Evolutionary conservation across 1,139 yeast genomes (phyloP).

Genomic region (Blastobotrys serpentis): DNA sequence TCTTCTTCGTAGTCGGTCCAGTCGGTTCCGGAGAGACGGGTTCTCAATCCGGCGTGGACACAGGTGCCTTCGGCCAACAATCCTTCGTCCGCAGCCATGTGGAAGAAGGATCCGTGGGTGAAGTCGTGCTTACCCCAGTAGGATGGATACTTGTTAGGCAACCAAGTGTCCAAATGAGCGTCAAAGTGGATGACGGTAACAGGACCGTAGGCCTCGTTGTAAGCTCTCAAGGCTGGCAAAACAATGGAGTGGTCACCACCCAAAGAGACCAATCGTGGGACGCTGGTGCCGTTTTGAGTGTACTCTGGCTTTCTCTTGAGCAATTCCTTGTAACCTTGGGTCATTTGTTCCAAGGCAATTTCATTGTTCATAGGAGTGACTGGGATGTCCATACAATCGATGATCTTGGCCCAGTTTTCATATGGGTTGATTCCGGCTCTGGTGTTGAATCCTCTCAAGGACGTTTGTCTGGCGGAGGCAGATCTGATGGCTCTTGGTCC

Average conservation of each 20-base stretch:
- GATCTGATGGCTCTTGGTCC: conserved; percentile 76
- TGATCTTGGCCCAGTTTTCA: conserved; percentile 51
- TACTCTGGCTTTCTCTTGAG: conserved; percentile 47
- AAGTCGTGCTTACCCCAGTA: conserved; percentile 36
- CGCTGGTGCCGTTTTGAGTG: conserved; percentile 15
- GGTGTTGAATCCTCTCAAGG: conserved; percentile 45
- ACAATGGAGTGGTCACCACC: conserved; percentile 62
- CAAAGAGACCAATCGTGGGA: conserved; percentile 26
- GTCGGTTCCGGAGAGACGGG: conserved; percentile 37
- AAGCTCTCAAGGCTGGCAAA: conserved; percentile 64
- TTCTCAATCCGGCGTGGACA: conserved; percentile 69
- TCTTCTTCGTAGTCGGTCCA: conserved; percentile 60
- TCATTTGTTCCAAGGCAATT: conserved; percentile 70
- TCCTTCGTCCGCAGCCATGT: conserved; percentile 62
- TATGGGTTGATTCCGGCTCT: conserved; percentile 66
- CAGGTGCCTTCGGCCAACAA: conserved; percentile 47
- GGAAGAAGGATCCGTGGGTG: conserved; percentile 76
- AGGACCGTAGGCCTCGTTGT: conserved; percentile 60
- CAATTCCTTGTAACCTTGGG: conserved; percentile 56
- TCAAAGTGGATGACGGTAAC: conserved; percentile 71
- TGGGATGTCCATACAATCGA: conserved; percentile 82
- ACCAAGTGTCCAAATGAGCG: conserved; percentile 73
- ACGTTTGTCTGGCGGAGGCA: conserved; percentile 61
- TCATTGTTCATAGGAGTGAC: conserved; percentile 77
- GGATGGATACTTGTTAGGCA: conserved; percentile 41